These are phyloP conservation scores for Citrullus mucosospermus DNA, from an alignment of 306 rosid species.

Conservation along the genomic window DNA sequence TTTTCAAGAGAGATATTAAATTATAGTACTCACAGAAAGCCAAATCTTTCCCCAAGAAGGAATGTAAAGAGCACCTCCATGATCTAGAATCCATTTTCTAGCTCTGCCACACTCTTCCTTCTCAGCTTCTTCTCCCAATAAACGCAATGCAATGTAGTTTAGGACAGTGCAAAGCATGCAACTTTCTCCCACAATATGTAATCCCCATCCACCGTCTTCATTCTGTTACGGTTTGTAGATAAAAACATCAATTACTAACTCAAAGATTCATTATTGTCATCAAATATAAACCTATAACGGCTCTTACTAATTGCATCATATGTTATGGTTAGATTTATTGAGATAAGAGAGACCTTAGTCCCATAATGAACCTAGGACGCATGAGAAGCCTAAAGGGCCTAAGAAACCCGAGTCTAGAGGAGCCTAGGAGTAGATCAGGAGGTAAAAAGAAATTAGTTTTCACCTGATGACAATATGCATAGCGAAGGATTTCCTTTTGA, in stretches of 20 bases:
- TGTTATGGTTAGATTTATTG: too few species aligned
- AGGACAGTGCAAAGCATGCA: conserved; percentile 84
- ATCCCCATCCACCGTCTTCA: conserved; percentile 90
- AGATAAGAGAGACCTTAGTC: too few species aligned
- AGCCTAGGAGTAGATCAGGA: too few species aligned
- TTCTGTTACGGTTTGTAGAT: conserved; percentile 11
- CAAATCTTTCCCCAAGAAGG: conserved; percentile 97
- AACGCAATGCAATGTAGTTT: conserved; percentile 47
- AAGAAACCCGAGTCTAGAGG: too few species aligned
- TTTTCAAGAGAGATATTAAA: too few species aligned
- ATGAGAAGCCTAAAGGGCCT: too few species aligned
- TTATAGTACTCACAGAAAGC: conserved; percentile 59
- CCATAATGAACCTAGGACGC: too few species aligned
- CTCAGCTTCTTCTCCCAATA: conserved; percentile 77
- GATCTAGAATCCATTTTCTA: conserved; percentile 64
- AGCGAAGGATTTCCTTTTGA: conserved; percentile 36
- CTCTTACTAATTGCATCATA: too few species aligned
- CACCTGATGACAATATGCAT: conserved; percentile 14
- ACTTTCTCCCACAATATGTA: conserved; percentile 84
- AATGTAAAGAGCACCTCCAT: conserved; percentile 66
- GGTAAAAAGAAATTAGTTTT: background rate
- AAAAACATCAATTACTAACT: too few species aligned
- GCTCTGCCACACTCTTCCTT: conserved; percentile 50
- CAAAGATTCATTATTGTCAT: too few species aligned
- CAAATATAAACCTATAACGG: too few species aligned